A percentile compares a stretch with the other conserved stretches of the same genome.
phyloP scores from a whole-genome alignment of 2,329 filamentous ascomycete species.

The Didymella sp. region DNA sequence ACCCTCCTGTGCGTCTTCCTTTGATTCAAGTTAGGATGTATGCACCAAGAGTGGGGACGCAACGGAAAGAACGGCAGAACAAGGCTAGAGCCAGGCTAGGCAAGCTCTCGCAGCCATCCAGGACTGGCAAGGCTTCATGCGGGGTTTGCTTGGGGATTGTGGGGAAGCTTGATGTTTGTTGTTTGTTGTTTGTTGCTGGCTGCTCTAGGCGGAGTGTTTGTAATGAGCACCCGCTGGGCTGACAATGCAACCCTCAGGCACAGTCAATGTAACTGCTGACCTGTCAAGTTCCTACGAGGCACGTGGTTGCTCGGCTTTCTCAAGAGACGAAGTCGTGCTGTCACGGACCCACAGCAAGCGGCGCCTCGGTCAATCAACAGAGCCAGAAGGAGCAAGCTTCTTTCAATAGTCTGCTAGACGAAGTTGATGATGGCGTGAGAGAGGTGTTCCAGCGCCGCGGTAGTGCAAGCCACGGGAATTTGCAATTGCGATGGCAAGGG shows the following conservation, averaged over 20 bases:
- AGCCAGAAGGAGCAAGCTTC: not conserved
- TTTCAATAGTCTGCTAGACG: not conserved
- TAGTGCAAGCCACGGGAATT: conserved; percentile 14
- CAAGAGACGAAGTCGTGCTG: not conserved
- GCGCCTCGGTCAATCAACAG: conserved; percentile 2
- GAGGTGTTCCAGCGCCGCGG: not conserved
- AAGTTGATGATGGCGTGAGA: not conserved
- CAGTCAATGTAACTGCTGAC: not conserved
- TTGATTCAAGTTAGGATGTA: not conserved
- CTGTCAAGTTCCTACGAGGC: not conserved
- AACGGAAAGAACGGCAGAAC: not conserved
- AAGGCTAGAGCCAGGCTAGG: conserved; percentile 22
- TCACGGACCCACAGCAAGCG: conserved; percentile 4
- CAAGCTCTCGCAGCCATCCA: conserved; percentile 16
- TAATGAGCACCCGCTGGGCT: too few species aligned
- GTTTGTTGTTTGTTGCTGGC: not conserved
- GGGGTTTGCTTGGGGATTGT: conserved; percentile 6
- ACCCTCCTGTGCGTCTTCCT: not conserved
- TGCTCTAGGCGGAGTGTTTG: not conserved
- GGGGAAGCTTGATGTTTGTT: conserved; percentile 12
- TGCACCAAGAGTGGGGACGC: not conserved
- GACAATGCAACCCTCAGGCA: not conserved
- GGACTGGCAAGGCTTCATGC: conserved; percentile 12
- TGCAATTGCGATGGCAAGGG: conserved; percentile 4
- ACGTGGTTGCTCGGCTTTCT: not conserved